Evolutionary conservation across 495 filamentous ascomycete genomes (phyloP), one percentile per base, ranked within the genome.

Genomic region (Aspergillus taichungensis): DNA sequence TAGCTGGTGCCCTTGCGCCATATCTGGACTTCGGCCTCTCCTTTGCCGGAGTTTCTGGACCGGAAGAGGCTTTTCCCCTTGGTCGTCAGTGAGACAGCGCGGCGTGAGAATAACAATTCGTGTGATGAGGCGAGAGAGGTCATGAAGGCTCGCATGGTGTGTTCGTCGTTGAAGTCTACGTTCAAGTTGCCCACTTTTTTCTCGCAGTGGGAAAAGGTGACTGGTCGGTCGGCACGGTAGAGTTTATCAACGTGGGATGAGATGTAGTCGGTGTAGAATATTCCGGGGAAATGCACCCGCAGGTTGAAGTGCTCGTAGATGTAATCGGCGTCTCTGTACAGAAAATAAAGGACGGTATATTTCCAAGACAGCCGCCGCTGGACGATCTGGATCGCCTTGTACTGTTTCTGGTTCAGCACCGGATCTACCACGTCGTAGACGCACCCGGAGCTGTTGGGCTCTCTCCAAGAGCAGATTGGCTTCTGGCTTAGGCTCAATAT

Each of bases 151-250:
- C 54, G 55, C 5, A 56, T 39, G 8, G 42, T 34, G 6, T 32
- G 27, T 12, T 66, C 60, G 7, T 53, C 46, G 34, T 57, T 50
- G 37, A 70, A 68, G 3, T 56, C 49, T 8, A 64, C 42, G 6
- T 34, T 40, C 24, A 54, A 45, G n/a, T 53, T 40, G 0, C 45
- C 46, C 5, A 50, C 43, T 27, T 53, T 55, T 33, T 66, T 67
- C 27, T 70, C 60, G 48, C 62, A 64, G 34, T 66, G 63, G 7
- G 65, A 67, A 43, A 67, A 68, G 6, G 30, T 49, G 0, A 64
- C 63, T 5, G 51, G 53, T 9, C 35, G 31, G 14, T 58, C 60
- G 30, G 57, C 50, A 5, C 39, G 52, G 35, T 61, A 70, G 10
- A 70, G 47, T 32, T 63, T 54, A 13, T 68, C 60, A 3, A 63